Base-by-base conservation (phyloP, 2,329 filamentous ascomycete genomes). In the Fusarium pilosicola region DNA sequence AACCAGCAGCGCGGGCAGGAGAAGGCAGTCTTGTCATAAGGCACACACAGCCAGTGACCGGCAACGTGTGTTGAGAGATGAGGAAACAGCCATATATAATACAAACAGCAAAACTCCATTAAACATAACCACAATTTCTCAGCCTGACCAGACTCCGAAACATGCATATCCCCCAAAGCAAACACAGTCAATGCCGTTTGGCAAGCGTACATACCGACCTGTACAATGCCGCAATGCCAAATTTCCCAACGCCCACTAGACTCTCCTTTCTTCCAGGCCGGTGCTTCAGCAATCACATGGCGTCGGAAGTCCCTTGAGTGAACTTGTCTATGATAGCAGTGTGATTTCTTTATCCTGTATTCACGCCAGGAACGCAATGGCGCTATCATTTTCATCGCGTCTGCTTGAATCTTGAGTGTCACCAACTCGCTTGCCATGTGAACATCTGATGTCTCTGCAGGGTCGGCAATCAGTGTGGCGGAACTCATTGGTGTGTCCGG, bases 381-480 rank as follows among this genome's bases (percentile, higher is more conserved):
- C 28, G 20, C 10, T 22, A 48, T 48, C 26, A 22, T 15, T 46
- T 28, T 46, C 24, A 46, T 10, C 24, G 24, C 18, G 5, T 28
- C 24, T 28, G 13, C 18, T 46, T 30, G 20, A n/a, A 48, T 49
- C 28, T 30, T 6, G 11, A 3, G 4, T 6, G 30, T 30, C 46
- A n/a, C 20, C 14, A n/a, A 49, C 15, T 48, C 28, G 5, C 20
- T 30, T 22, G 14, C 10, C 46, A 49, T 6, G 10, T 30, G 11
- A 32, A 32, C 10, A 18, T 49, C 22, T 3, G 11, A 32, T 13
- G 46, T 32, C 46, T 49, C 28, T 32, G 15, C 15, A 32, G 9
- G 15, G 4, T 3, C 10, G 22, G 11, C 1, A 32, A 18, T 13
- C 14, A 49, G 46, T 18, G 0, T 18, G 2, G 28, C 28, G 14